phyloP scores from a whole-genome alignment of 495 filamentous ascomycete genomes.

The Trichoderma virens region DNA sequence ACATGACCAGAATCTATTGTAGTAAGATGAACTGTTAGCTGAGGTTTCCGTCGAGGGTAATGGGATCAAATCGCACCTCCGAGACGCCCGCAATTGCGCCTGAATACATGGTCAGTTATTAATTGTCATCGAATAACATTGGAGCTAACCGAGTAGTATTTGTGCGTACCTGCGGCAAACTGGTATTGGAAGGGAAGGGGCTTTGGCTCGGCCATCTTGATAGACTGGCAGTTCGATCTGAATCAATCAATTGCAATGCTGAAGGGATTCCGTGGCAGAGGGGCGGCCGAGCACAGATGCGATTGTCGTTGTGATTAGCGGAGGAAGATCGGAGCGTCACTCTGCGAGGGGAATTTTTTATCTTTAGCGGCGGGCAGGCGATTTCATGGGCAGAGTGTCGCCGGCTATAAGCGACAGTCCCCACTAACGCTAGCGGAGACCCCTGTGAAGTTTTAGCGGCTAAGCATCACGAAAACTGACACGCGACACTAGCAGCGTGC shows the following conservation, averaged over 20 bases:
- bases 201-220: slow-evolving; percentile 26
- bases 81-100: slow-evolving; percentile 86
- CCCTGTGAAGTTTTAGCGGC: neutral
- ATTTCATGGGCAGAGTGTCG: neutral
- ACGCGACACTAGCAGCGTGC: neutral
- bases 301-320: neutral
- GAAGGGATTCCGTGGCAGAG: neutral
- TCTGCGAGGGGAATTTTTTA: neutral
- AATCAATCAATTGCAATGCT: neutral
- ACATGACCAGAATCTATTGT: slow-evolving; percentile 78
- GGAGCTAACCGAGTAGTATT: neutral
- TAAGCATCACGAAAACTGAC: neutral
- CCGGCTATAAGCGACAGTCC: slow-evolving; percentile 3
- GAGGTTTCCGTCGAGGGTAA: slow-evolving; percentile 24
- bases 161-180: slow-evolving; percentile 62
- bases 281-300: slow-evolving; percentile 4
- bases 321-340: slow-evolving; percentile 8
- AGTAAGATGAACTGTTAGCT: slow-evolving; percentile 24
- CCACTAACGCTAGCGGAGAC: neutral
- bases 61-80: slow-evolving; percentile 53
- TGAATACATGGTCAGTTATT: slow-evolving; percentile 21
- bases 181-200: slow-evolving; percentile 80
- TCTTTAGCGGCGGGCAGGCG: neutral
- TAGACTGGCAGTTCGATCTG: neutral
- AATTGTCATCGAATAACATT: neutral